Conservation (phyloP, 2,329 filamentous ascomycete species). For the Ascochyta lentis region DNA sequence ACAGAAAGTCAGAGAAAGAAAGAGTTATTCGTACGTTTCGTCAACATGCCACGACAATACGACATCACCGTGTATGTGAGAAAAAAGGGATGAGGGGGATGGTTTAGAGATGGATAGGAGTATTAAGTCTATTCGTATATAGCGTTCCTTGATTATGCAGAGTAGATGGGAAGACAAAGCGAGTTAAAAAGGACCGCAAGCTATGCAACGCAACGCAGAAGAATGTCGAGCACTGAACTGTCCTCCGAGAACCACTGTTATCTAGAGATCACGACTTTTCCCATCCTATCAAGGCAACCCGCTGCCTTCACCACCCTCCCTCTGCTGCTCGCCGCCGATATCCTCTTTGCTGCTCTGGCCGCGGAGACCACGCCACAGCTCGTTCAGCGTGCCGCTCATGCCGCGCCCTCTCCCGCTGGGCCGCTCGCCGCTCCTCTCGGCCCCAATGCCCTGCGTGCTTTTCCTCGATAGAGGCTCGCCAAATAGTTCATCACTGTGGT, state of each 20-base stretch:
- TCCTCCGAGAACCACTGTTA: too few species aligned
- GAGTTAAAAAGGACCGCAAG: neutral
- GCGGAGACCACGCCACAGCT: slow-evolving; percentile 40
- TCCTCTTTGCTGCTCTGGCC: slow-evolving; percentile 24
- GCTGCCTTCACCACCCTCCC: neutral
- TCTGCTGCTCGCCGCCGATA: neutral
- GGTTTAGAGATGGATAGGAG: neutral
- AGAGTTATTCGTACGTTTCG: too few species aligned
- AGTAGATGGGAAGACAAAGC: neutral
- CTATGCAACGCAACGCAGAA: neutral
- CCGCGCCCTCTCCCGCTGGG: slow-evolving; percentile 25
- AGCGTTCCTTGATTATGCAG: neutral
- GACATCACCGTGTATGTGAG: too few species aligned
- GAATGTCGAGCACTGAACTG: neutral
- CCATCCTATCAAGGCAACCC: neutral
- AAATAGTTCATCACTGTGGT: neutral
- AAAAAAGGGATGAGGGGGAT: too few species aligned
- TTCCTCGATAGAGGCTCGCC: slow-evolving; percentile 36
- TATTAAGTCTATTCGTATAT: neutral
- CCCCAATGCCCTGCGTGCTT: slow-evolving; percentile 22
- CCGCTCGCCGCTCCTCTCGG: slow-evolving; percentile 7
- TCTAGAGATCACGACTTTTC: too few species aligned
- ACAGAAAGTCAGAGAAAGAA: too few species aligned
- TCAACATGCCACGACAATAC: too few species aligned
- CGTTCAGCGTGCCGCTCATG: slow-evolving; percentile 40